A percentile compares a stretch with the other conserved stretches of the same genome.
phyloP scores from a whole-genome alignment of 495 filamentous ascomycete species.

The Tetracladium marchalianum region DNA sequence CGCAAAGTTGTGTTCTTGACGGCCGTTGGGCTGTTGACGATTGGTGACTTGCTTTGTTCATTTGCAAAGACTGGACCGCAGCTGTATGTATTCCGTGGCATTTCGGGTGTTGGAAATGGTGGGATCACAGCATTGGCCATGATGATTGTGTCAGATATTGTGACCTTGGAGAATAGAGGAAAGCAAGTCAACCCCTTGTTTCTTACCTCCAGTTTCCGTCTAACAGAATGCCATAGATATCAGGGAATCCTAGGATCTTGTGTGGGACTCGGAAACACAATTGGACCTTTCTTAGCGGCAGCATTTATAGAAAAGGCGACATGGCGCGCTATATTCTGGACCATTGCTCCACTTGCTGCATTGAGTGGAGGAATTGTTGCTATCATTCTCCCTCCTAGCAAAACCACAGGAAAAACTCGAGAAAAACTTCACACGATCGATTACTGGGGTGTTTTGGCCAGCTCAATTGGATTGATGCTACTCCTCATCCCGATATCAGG shows the following conservation, averaged over 20 bases:
- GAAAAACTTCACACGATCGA: conserved; percentile 45
- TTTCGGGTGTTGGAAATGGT: conserved; percentile 64
- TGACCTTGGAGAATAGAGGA: conserved; percentile 65
- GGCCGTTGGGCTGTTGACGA: conserved; percentile 63
- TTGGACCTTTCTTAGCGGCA: conserved; percentile 31
- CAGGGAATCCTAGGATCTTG: conserved; percentile 32
- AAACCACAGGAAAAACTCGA: conserved; percentile 19
- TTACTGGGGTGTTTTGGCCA: conserved; percentile 39
- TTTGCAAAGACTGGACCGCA: conserved; percentile 61
- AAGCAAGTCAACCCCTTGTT: conserved; percentile 31
- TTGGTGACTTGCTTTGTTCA: conserved; percentile 65
- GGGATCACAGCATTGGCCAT: conserved; percentile 77
- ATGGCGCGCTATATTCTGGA: conserved; percentile 20
- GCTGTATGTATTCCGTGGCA: conserved; percentile 55
- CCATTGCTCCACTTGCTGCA: conserved; percentile 15
- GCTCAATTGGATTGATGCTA: conserved; percentile 43
- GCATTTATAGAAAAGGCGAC: conserved; percentile 24
- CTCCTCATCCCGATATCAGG: conserved; percentile 54
- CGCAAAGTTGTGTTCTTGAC: conserved; percentile 66
- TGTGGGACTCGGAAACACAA: conserved; percentile 30
- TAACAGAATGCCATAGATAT: conserved; percentile 17
- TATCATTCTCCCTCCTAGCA: conserved; percentile 29
- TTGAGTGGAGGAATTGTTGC: conserved; percentile 20
- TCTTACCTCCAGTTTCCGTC: not conserved
- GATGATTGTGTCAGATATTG: conserved; percentile 71